A percentile compares a stretch with the other conserved stretches of the same genome.
phyloP scores from a whole-genome alignment of 1,139 yeast species.

The Candida sojae region DNA sequence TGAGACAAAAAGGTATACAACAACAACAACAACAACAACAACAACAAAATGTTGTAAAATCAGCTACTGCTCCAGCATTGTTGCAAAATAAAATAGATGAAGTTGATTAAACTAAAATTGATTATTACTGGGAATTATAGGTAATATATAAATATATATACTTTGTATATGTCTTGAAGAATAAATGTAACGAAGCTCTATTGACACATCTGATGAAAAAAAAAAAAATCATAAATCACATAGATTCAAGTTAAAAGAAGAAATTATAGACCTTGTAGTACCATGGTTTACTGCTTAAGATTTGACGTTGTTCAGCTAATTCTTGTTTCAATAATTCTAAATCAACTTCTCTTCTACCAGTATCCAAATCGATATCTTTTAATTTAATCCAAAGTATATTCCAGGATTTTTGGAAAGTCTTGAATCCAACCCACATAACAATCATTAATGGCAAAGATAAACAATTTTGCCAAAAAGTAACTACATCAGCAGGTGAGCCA shows the following conservation, averaged over 20 bases:
- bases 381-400: slow-evolving; percentile 29
- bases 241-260: slow-evolving; percentile 31
- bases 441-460: slow-evolving; percentile 51
- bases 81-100: slow-evolving; percentile 1
- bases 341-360: slow-evolving; percentile 51
- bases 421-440: slow-evolving; percentile 31
- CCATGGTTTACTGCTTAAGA: slow-evolving; percentile 27
- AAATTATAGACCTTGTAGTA: slow-evolving; percentile 35
- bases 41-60: slow-evolving; percentile 1
- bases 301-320: slow-evolving; percentile 42
- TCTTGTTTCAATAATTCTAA: slow-evolving; percentile 47
- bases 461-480: slow-evolving; percentile 48
- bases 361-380: slow-evolving; percentile 49
- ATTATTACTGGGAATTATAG: neutral
- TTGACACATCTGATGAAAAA: no score
- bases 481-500: slow-evolving; percentile 29
- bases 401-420: slow-evolving; percentile 31
- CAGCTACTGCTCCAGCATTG: no score
- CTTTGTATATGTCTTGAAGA: no score
- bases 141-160: neutral
- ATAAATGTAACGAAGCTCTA: no score
- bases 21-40: slow-evolving; percentile 11
- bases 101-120: neutral
- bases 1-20: slow-evolving; percentile 23
- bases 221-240: neutral